Evolutionary conservation across 2,329 filamentous ascomycete genomes (phyloP), one percentile per base, ranked within the genome.

Genomic region (Beauveria sp.): DNA sequence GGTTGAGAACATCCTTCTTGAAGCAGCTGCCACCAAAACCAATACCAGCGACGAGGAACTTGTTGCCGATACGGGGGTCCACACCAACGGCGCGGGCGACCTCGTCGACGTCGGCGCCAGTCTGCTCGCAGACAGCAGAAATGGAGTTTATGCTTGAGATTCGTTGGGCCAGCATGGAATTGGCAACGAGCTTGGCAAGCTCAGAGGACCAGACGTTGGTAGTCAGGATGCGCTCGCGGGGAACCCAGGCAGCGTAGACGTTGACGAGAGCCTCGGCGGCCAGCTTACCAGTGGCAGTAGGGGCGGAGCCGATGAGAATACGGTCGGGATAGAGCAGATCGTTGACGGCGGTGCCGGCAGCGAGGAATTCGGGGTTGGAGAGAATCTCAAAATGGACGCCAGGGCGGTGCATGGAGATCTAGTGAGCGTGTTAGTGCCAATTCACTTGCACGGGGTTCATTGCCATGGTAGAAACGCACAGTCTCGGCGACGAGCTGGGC

Each of bases 21-120:
- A 93, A 92, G 74, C 90, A 93, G 64, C 85, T 89, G 22, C 90
- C 90, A 60, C 90, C 89, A 68, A 93, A 93, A 18, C 90, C 90
- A 40, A 91, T 83, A 45, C 86, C 87, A 8, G 89, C 86, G 73
- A 89, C 87, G 46, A 93, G 78, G 74, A 91, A 90, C 71, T 87
- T 85, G 64, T 82, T 78, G 7, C 90, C 90, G 62, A 93, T 90
- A 55, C 90, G 82, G 8, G 80, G 80, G 68, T 93, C 90, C 43
- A 86, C 77, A 55, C 90, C 90, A 34, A 90, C 80, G 6, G 86
- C 84, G 42, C 78, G 77, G 16, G 88, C 82, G 2, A 93, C 82
- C 73, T 92, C 88, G 64, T 87, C 81, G n/a, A 93, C 82, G 67
- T 91, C 85, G 14, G 89, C 90, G 18, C 88, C 89, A 0, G 87